Evolutionary conservation across 305 asterid species (phyloP), one percentile per base, ranked within the genome.

Genomic region (Fraxinus xanthoxyloides): DNA sequence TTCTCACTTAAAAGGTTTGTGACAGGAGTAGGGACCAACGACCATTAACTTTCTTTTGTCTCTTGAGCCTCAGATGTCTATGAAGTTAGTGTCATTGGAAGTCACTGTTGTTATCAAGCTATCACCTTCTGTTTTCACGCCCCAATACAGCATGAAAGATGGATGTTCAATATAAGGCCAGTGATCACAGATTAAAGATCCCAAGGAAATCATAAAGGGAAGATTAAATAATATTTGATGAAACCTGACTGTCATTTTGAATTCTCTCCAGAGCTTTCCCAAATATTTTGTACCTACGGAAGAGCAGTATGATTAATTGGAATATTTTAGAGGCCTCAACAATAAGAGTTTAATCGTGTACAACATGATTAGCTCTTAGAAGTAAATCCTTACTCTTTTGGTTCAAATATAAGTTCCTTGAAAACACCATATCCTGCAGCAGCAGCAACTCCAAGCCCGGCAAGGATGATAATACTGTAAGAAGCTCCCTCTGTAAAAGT

Each of bases 401-500:
- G 99, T 87, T 93, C 85, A 87, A 97, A 90, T 76, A 97, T 88
- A 82, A 97, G 98, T 87, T 94, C 98, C 74, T 87, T 97, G 82
- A 92, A 88, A 84, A 97, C 98, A 23, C 89, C 99, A 88, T 93
- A 94, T 72, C 92, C 98, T 23, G 98, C 98, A 26, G 89, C 93
- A 23, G 84, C 93, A 80, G 98, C 99, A 84, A 96, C 75, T 75
- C 97, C 98, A 77, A 94, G 98, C 70, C 99, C 99, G 7, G 94
- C 98, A 78, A 96, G 97, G 86, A 96, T 96, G 85, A 92, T 32
- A 76, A 94, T 79, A 82, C 90, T 88, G 86, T 96, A 96, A 36
- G 98, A 94, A 86, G 97, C 97, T 87, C 97, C 98, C 87, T 95
- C 98, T 1, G 93, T 91, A 76, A 93, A 93, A 0, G 98, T 89